These are phyloP conservation scores for Colletotrichum noveboracense DNA, from an alignment of 2,329 filamentous ascomycete species.

Conservation along the genomic window DNA sequence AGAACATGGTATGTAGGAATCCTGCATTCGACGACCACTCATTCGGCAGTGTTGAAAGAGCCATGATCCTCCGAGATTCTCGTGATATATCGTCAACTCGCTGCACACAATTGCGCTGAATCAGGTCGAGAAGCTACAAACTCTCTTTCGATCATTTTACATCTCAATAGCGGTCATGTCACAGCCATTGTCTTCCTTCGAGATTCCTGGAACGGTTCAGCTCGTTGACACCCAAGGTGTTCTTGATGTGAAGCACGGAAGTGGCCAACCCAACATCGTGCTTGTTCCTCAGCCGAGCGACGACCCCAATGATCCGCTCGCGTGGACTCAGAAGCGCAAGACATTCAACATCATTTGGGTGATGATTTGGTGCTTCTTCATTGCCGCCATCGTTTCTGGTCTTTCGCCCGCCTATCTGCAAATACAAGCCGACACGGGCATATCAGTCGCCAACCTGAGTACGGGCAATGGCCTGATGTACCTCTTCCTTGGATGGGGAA, in stretches of 20 bases:
- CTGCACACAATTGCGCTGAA: neutral
- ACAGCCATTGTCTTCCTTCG: neutral
- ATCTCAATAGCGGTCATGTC: neutral
- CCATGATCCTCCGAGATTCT: neutral
- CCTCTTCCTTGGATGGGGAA: slow-evolving; percentile 26
- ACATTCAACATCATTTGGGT: slow-evolving; percentile 25
- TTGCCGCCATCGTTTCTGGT: slow-evolving; percentile 26
- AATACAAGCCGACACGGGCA: slow-evolving; percentile 28
- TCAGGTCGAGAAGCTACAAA: neutral
- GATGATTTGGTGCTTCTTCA: slow-evolving; percentile 30
- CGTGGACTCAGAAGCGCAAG: slow-evolving; percentile 26
- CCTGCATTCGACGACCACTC: neutral
- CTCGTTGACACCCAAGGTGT: neutral
- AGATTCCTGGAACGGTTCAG: neutral
- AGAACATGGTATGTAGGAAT: neutral
- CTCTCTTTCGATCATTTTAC: neutral
- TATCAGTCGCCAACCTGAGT: slow-evolving; percentile 29
- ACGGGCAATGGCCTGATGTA: slow-evolving; percentile 26
- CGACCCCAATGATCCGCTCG: slow-evolving; percentile 27
- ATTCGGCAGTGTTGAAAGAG: neutral
- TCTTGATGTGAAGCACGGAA: neutral
- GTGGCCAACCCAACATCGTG: slow-evolving; percentile 21
- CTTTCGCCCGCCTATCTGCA: slow-evolving; percentile 28
- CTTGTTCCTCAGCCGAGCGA: slow-evolving; percentile 28
- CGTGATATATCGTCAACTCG: neutral